Percentiles rank a stretch among this genome's conserved stretches.
Conservation (phyloP, 768 basidiomycete species). For the Serendipita indica region DNA sequence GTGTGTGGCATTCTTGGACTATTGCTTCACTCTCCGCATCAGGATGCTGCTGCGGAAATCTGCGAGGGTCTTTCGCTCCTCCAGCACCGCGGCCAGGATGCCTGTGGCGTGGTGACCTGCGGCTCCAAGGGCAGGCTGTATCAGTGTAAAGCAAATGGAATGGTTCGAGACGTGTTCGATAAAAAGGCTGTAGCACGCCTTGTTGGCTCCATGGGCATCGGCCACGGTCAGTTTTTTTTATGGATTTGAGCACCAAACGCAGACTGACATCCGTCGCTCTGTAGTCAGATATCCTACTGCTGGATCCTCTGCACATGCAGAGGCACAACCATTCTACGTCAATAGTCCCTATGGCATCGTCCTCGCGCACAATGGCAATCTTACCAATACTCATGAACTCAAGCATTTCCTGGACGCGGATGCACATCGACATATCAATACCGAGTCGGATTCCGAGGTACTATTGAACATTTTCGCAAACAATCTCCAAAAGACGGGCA, state of each 20-base stretch:
- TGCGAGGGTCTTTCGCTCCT: slow-evolving; percentile 88
- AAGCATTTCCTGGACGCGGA: slow-evolving; percentile 89
- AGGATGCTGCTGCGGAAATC: slow-evolving; percentile 75
- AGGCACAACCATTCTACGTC: slow-evolving; percentile 99
- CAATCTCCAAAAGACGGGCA: slow-evolving; percentile 94
- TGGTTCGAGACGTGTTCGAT: slow-evolving; percentile 97
- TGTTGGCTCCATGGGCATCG: slow-evolving; percentile 91
- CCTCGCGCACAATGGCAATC: slow-evolving; percentile 95
- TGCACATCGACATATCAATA: slow-evolving; percentile 97
- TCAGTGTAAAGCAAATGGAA: slow-evolving; percentile 98
- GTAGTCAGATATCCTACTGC: slow-evolving; percentile 96
- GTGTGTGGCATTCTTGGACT: slow-evolving; percentile 93
- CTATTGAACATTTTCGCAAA: slow-evolving; percentile 95
- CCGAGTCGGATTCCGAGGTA: slow-evolving; percentile 93
- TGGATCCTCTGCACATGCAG: slow-evolving; percentile 89
- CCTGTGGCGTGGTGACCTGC: slow-evolving; percentile 93
- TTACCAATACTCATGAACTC: slow-evolving; percentile 82
- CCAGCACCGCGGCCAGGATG: slow-evolving; percentile 96
- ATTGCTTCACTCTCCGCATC: slow-evolving; percentile 58
- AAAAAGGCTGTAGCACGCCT: slow-evolving; percentile 56
- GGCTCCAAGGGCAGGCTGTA: slow-evolving; percentile 89
- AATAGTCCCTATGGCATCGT: slow-evolving; percentile 99
- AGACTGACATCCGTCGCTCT: slow-evolving; percentile 10
- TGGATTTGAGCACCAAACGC: slow-evolving; percentile 2
- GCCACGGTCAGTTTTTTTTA: slow-evolving; percentile 54